Percentiles rank a stretch among this genome's conserved stretches.
These are phyloP conservation scores for Trichophyton benhamiae DNA, from an alignment of 2,329 filamentous ascomycete genomes.

Conservation along the genomic window DNA sequence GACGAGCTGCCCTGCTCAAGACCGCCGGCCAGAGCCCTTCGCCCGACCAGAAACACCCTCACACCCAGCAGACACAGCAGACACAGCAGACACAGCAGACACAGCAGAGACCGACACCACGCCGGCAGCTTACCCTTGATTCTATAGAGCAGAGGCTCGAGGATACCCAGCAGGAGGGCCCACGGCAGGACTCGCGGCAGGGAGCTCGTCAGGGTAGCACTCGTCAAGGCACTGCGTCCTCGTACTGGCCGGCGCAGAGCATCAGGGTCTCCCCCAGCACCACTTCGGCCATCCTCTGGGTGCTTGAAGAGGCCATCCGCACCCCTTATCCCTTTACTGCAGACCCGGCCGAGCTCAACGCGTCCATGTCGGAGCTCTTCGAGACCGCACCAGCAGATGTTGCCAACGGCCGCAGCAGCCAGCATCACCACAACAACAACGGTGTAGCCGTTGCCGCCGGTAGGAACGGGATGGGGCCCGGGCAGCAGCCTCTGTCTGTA, in stretches of 20 bases:
- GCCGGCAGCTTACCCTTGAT: background rate
- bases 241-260: constrained; percentile 41
- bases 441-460: constrained; percentile 32
- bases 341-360: constrained; percentile 76
- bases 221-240: constrained; percentile 21
- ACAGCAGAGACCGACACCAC: background rate
- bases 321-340: constrained; percentile 71
- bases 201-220: constrained; percentile 16
- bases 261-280: constrained; percentile 67
- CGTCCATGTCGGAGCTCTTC: constrained; percentile 73
- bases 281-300: constrained; percentile 80
- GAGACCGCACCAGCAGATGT: background rate
- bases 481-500: constrained; percentile 19
- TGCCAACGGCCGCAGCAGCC: background rate
- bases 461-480: constrained; percentile 31
- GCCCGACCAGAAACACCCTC: too few relatives aligned
- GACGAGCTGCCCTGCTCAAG: constrained; percentile 19
- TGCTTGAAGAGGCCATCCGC: constrained; percentile 80
- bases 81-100: background rate
- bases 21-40: constrained; percentile 27
- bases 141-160: constrained; percentile 2
- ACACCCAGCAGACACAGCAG: too few relatives aligned
- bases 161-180: background rate
- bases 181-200: constrained; percentile 9
- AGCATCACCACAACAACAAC: constrained; percentile 36